Conservation (phyloP, 192 early-diverging fungal genomes). For the Podila horticola region DNA sequence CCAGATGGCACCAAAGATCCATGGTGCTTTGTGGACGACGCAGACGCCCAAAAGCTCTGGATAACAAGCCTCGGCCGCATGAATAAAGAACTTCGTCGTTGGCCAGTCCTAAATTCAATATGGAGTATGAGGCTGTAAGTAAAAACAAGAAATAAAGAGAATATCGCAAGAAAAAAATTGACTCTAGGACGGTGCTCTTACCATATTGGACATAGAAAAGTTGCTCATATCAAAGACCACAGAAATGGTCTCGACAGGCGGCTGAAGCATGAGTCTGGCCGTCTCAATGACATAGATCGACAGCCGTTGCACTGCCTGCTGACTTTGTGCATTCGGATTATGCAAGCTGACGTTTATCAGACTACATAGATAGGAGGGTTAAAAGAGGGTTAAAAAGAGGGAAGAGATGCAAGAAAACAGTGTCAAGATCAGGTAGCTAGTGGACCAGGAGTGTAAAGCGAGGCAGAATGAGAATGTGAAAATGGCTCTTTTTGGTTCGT, state of each 20-base stretch:
- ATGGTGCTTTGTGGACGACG: constrained; percentile 87
- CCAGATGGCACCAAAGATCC: constrained; percentile 86
- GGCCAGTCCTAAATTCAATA: constrained; percentile 66
- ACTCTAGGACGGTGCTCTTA: not conserved
- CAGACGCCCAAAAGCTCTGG: constrained; percentile 84
- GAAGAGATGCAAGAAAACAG: not conserved
- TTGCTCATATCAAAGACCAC: constrained; percentile 85
- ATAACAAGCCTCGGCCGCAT: constrained; percentile 85
- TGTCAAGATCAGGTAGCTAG: too few relatives aligned
- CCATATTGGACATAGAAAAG: constrained; percentile 81
- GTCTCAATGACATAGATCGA: constrained; percentile 79
- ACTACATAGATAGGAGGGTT: constrained; percentile 14
- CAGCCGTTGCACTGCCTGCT: constrained; percentile 68
- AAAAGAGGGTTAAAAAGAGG: constrained; percentile 10
- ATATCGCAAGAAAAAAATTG: not conserved
- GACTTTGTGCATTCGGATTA: constrained; percentile 62
- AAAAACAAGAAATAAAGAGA: not conserved
- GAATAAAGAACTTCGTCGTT: constrained; percentile 77
- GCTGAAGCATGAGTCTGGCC: constrained; percentile 63
- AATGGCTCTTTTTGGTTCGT: constrained; percentile 1
- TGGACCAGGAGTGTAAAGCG: too few relatives aligned
- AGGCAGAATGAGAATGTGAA: not conserved
- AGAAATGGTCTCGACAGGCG: constrained; percentile 73
- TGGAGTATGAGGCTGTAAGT: not conserved
- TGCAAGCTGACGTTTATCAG: constrained; percentile 56